Evolutionary conservation across 148 eudicot species (phyloP).

Genomic region (Heliosperma pusillum): DNA sequence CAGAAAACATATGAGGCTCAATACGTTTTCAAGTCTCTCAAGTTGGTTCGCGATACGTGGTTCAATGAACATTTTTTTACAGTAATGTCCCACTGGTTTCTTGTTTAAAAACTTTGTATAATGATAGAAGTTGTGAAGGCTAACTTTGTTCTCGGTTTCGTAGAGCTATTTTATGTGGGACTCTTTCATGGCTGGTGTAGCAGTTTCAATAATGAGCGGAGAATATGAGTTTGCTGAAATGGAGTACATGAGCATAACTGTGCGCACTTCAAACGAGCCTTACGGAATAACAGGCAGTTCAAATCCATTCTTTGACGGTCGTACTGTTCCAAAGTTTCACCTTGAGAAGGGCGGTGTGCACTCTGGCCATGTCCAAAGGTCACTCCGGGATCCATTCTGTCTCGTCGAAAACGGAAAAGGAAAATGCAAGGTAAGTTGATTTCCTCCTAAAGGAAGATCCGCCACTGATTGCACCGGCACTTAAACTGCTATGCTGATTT

Average conservation of each 20-base stretch:
- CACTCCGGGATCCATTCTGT: slow-evolving; percentile 76
- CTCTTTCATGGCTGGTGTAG: slow-evolving; percentile 66
- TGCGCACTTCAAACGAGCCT: slow-evolving; percentile 73
- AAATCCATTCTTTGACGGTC: slow-evolving; percentile 69
- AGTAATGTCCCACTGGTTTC: slow-evolving; percentile 29
- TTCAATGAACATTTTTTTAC: slow-evolving; percentile 50
- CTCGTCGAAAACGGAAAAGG: slow-evolving; percentile 48
- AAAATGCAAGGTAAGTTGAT: slow-evolving; percentile 52
- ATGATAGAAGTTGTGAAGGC: neutral
- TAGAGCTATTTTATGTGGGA: slow-evolving; percentile 95
- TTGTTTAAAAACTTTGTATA: too few species aligned
- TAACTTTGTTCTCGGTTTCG: neutral
- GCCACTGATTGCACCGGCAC: neutral
- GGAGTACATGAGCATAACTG: slow-evolving; percentile 75
- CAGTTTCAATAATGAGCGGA: slow-evolving; percentile 77
- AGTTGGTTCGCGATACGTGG: slow-evolving; percentile 67
- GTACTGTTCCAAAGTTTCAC: slow-evolving; percentile 44
- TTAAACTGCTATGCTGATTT: neutral
- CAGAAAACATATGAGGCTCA: slow-evolving; percentile 82
- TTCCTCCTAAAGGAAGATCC: neutral
- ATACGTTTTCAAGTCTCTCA: slow-evolving; percentile 64
- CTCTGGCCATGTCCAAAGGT: slow-evolving; percentile 84
- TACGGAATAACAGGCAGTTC: slow-evolving; percentile 77
- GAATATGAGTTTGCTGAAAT: slow-evolving; percentile 74
- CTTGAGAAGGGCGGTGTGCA: slow-evolving; percentile 60